A percentile compares a stretch with the other conserved stretches of the same genome.
phyloP scores from a whole-genome alignment of 495 filamentous ascomycete genomes.

The Letharia lupina region DNA sequence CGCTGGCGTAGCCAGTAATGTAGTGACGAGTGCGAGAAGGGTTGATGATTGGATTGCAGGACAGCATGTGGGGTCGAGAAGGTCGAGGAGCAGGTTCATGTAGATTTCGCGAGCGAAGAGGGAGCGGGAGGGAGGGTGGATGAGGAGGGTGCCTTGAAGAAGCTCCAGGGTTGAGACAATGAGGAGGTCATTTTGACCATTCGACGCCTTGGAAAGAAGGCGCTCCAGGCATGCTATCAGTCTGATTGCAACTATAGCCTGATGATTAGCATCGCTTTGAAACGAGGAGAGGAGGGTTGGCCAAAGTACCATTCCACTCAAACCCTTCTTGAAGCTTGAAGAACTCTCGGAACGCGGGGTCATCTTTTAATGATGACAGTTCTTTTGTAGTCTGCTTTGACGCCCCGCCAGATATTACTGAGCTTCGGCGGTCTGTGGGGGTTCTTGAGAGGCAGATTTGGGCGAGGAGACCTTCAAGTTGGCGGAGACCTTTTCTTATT shows the following conservation, averaged over 20 bases:
- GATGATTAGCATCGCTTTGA: slow-evolving; percentile 3
- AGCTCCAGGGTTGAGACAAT: slow-evolving; percentile 83
- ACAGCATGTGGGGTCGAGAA: slow-evolving; percentile 87
- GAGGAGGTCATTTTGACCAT: slow-evolving; percentile 60
- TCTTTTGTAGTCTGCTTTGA: slow-evolving; percentile 50
- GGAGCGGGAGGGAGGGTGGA: slow-evolving; percentile 84
- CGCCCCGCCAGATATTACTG: slow-evolving; percentile 32
- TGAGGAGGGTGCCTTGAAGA: slow-evolving; percentile 80
- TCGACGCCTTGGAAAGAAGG: slow-evolving; percentile 42
- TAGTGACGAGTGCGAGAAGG: slow-evolving; percentile 80
- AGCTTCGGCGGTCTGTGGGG: slow-evolving; percentile 37
- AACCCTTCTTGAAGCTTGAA: slow-evolving; percentile 95
- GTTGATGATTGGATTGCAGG: slow-evolving; percentile 85
- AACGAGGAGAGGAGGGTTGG: not conserved
- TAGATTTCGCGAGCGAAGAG: slow-evolving; percentile 84
- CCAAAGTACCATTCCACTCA: slow-evolving; percentile 76
- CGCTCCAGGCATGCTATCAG: slow-evolving; percentile 81
- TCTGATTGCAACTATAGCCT: slow-evolving; percentile 63
- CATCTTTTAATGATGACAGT: slow-evolving; percentile 60
- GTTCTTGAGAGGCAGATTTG: slow-evolving; percentile 79
- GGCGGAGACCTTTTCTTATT: slow-evolving; percentile 86
- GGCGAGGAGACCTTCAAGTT: slow-evolving; percentile 91
- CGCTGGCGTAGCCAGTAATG: slow-evolving; percentile 69
- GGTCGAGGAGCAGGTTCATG: slow-evolving; percentile 95
- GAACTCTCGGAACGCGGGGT: slow-evolving; percentile 92